Base-by-base conservation (phyloP, 495 filamentous ascomycete genomes). In the Tuber brumale region DNA sequence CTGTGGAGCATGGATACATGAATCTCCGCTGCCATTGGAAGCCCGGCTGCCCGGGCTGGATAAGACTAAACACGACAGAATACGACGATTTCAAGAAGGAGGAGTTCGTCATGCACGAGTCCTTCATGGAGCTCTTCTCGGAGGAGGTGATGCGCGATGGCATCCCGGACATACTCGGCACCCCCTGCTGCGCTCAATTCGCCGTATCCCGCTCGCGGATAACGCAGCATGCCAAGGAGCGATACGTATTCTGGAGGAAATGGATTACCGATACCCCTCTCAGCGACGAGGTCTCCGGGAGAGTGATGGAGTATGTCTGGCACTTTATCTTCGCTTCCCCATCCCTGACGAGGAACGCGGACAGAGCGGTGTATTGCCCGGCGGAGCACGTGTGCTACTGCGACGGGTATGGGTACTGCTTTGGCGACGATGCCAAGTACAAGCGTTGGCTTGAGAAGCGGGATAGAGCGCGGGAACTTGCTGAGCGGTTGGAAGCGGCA, bases 321-420 rank as follows among this genome's bases (percentile, higher is more conserved):
- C 91, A 93, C 84, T 88, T 91, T 76, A 86, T 90, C 76, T 91
- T 89, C 73, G 81, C 79, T 2, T 72, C 89, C 82, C 78, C 66
- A 72, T 88, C 27, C 85, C 88, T 35, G 80, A 84, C 8, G 84
- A 51, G 45, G 66, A 80, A 72, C 85, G 45, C 85, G 85, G 5
- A 86, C 86, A 70, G 89, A 44, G 85, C 86, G 10, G 85, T 89
- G 14, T 82, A 87, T 61, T 94, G 92, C 80, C 90, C 91, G 19
- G 85, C 85, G 35, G 88, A 91, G 83, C 87, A 90, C 80, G 83
- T 90, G 0, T 95, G 92, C 83, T 92, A 93, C 73, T 95, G 92
- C 81, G 90, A 93, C 76, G 91, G 89, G 27, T 95, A 90, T 72
- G 92, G 92, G 0, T 85, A 90, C n/a, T 95, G 92, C 80, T 95